Evolutionary conservation across 768 basidiomycete genomes (phyloP).

Genomic region (Coprinopsis sp.): DNA sequence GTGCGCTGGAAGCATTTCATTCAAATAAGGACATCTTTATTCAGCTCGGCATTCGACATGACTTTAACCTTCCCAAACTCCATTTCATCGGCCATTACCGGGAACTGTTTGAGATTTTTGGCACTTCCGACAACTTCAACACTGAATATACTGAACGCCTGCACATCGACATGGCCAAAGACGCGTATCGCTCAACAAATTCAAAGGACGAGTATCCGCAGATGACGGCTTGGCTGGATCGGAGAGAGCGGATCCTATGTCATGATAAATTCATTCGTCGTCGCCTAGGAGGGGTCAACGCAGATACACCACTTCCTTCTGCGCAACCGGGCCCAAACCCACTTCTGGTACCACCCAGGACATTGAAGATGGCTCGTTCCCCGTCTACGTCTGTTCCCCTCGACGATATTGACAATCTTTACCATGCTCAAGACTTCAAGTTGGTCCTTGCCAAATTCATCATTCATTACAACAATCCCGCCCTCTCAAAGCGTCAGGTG

Average conservation of each 20-base stretch:
- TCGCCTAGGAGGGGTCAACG: slow-evolving; percentile 1
- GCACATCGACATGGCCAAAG: slow-evolving; percentile 38
- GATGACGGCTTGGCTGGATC: slow-evolving; percentile 35
- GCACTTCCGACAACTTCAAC: slow-evolving; percentile 36
- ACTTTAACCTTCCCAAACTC: slow-evolving; percentile 43
- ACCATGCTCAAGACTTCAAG: no score
- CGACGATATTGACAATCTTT: no score
- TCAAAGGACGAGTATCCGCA: slow-evolving; percentile 31
- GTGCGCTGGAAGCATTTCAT: slow-evolving; percentile 31
- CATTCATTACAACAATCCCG: slow-evolving; percentile 2
- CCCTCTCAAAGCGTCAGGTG: neutral
- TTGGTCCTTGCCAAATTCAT: slow-evolving; percentile 2
- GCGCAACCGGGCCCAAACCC: neutral
- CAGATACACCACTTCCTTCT: neutral
- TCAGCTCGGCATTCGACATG: slow-evolving; percentile 24
- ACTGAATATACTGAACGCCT: slow-evolving; percentile 36
- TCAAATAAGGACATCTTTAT: slow-evolving; percentile 32
- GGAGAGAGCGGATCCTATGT: slow-evolving; percentile 7
- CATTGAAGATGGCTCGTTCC: no score
- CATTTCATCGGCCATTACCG: slow-evolving; percentile 33
- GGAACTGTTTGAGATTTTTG: slow-evolving; percentile 23
- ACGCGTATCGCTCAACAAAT: slow-evolving; percentile 31
- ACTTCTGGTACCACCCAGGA: slow-evolving; percentile 6
- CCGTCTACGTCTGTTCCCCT: no score
- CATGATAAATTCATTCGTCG: slow-evolving; percentile 5